These are phyloP conservation scores for Talaromyces funiculosus DNA, from an alignment of 2,329 filamentous ascomycete species.

Conservation along the genomic window DNA sequence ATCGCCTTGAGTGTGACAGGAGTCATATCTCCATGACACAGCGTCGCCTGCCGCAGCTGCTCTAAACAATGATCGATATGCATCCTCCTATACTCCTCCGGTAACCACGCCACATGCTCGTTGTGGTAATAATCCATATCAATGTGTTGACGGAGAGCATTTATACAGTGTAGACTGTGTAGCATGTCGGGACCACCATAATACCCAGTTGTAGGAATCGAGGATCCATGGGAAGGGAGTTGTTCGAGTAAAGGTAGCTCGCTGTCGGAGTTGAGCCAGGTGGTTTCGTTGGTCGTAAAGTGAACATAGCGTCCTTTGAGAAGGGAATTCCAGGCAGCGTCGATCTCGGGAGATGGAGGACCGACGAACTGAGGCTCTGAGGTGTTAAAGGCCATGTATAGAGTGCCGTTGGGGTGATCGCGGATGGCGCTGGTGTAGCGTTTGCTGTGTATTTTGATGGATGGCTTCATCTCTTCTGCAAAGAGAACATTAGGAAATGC, in stretches of 20 bases:
- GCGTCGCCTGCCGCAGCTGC: constrained; percentile 15
- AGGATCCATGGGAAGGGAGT: neutral
- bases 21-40: constrained; percentile 17
- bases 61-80: constrained; percentile 17
- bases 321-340: constrained; percentile 4
- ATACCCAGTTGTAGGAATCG: constrained; percentile 11
- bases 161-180: constrained; percentile 16
- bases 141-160: constrained; percentile 15
- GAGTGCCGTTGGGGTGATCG: constrained; percentile 9
- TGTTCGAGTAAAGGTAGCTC: neutral
- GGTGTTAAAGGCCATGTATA: constrained; percentile 9
- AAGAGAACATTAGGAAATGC: neutral
- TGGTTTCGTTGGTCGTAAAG: constrained; percentile 2
- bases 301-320: constrained; percentile 9
- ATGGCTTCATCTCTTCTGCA: constrained; percentile 4
- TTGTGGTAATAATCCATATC: constrained; percentile 15
- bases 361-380: constrained; percentile 9
- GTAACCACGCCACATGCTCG: constrained; percentile 11
- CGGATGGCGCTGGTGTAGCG: constrained; percentile 6
- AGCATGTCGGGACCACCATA: constrained; percentile 17
- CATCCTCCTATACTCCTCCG: constrained; percentile 14
- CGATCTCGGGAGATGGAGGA: constrained; percentile 4
- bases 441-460: constrained; percentile 9
- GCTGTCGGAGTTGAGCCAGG: constrained; percentile 8
- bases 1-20: constrained; percentile 17